Percentiles rank a stretch among this genome's conserved stretches.
Evolutionary conservation across 495 filamentous ascomycete species (phyloP).

Genomic region (Hamigera avellanea): DNA sequence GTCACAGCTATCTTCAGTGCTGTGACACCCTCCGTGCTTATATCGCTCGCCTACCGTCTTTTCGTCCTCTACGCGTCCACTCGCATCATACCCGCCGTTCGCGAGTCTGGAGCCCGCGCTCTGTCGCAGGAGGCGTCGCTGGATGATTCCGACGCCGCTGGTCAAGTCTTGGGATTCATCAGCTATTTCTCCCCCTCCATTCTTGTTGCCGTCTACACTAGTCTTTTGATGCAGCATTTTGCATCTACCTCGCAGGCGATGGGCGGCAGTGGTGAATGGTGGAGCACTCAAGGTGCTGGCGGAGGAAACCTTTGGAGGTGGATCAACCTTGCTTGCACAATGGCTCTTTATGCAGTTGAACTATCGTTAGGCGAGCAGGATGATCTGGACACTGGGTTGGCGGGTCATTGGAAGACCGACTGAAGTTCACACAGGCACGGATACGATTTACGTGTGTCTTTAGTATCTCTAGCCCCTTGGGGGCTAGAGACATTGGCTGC

Average conservation of each 20-base stretch:
- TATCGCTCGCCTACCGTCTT: constrained; percentile 83
- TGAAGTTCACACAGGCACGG: constrained; percentile 39
- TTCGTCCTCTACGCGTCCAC: constrained; percentile 91
- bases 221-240: constrained; percentile 90
- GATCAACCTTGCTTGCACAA: constrained; percentile 81
- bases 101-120: constrained; percentile 70
- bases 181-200: constrained; percentile 91
- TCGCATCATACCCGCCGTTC: constrained; percentile 89
- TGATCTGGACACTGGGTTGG: constrained; percentile 53
- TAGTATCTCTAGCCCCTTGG: too few relatives aligned
- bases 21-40: constrained; percentile 88
- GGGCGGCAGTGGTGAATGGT: constrained; percentile 64
- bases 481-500: too few relatives aligned
- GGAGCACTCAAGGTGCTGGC: constrained; percentile 66
- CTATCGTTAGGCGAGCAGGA: constrained; percentile 69
- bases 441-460: too few relatives aligned
- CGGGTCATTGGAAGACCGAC: constrained; percentile 87
- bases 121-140: constrained; percentile 72
- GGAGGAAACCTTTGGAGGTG: constrained; percentile 85
- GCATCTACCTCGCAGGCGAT: constrained; percentile 51
- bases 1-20: constrained; percentile 81
- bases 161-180: constrained; percentile 64
- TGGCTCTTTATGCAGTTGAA: constrained; percentile 82
- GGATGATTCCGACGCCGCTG: constrained; percentile 75
- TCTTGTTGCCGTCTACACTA: constrained; percentile 93